Base-by-base conservation (phyloP, 495 filamentous ascomycete species). In the Penicillium bialowiezense region DNA sequence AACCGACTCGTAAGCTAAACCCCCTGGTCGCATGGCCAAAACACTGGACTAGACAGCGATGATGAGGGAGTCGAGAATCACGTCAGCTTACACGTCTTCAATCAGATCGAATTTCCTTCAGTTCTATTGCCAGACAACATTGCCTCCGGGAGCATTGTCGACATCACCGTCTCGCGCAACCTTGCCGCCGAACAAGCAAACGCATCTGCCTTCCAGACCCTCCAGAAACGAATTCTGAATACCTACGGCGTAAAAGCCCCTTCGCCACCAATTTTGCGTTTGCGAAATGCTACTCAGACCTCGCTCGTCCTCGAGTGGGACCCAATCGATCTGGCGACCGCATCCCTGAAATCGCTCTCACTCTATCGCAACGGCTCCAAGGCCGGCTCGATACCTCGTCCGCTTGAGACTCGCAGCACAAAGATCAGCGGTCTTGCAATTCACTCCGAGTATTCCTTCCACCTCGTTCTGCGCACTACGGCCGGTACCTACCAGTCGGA, bases 291-390 rank as follows among this genome's bases (percentile, higher is more conserved):
- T 20, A 97, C 93, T 3, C 93, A 99, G 69, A 97, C 95, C 20
- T 91, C 89, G 19, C 85, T 97, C 7, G 93, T 99, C 28, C 87
- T 99, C 36, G 93, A 97, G 71, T 99, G 95, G 91, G 93, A 97
- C 50, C 89, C 91, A 7, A 91, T 99, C 70, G 78, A 90, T 48
- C 82, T 96, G 14, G 95, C 91, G 6, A 97, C 93, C 4, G 88
- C 93, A 50, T 89, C 90, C 56, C 77, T 97, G 45, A 85, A 95
- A 55, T 87, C 83, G 35, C 76, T 99, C 18, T 90, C 86, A 35
- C 78, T 99, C 26, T 97, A 91, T 72, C 88, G 93, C 62, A 97
- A 99, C 76, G 88, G 88, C 56, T 88, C 87, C 55, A 99, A 97
- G 72, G 93, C 91, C 10, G 93, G 93, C 56, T 88, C 85, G 50